These are phyloP conservation scores for Syncephalastrum sp. DNA, from an alignment of 371 early-diverging fungal species.

Conservation along the genomic window DNA sequence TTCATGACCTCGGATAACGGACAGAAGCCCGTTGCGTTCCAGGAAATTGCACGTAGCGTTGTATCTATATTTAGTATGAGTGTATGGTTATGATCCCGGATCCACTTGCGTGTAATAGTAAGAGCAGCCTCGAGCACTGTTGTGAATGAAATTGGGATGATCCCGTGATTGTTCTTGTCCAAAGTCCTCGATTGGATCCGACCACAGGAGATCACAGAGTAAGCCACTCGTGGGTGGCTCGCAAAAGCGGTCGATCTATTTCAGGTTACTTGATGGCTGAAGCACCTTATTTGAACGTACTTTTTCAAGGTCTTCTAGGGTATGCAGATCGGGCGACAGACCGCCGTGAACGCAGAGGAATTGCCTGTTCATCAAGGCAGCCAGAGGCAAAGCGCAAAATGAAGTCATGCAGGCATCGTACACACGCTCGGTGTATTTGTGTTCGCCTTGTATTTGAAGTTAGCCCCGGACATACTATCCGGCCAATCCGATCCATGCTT, in stretches of 20 bases:
- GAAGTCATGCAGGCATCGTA: constrained; percentile 91
- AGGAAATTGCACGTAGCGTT: constrained; percentile 90
- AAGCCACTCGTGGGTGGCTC: constrained; percentile 95
- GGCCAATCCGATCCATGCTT: constrained; percentile 24
- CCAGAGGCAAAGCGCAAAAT: constrained; percentile 94
- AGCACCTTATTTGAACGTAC: constrained; percentile 33
- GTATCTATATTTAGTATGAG: constrained; percentile 52
- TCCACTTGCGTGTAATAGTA: constrained; percentile 78
- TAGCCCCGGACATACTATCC: constrained; percentile 12
- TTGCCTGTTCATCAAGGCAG: constrained; percentile 95
- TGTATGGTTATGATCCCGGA: background rate
- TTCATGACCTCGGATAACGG: constrained; percentile 97
- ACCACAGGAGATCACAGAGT: constrained; percentile 98
- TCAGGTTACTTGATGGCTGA: background rate
- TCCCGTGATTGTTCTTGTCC: constrained; percentile 70
- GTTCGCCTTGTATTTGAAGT: constrained; percentile 61
- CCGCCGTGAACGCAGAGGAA: constrained; percentile 99
- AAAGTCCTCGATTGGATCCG: constrained; percentile 96
- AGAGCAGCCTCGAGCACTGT: constrained; percentile 94
- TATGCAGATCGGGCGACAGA: constrained; percentile 91
- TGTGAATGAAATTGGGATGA: constrained; percentile 80
- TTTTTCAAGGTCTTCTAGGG: constrained; percentile 79
- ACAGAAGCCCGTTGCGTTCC: constrained; percentile 89
- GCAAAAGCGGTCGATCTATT: constrained; percentile 86
- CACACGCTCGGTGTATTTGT: constrained; percentile 91